A percentile compares a stretch with the other conserved stretches of the same genome.
Evolutionary conservation across 495 filamentous ascomycete genomes (phyloP).

Genomic region (Penicillium antarcticum): DNA sequence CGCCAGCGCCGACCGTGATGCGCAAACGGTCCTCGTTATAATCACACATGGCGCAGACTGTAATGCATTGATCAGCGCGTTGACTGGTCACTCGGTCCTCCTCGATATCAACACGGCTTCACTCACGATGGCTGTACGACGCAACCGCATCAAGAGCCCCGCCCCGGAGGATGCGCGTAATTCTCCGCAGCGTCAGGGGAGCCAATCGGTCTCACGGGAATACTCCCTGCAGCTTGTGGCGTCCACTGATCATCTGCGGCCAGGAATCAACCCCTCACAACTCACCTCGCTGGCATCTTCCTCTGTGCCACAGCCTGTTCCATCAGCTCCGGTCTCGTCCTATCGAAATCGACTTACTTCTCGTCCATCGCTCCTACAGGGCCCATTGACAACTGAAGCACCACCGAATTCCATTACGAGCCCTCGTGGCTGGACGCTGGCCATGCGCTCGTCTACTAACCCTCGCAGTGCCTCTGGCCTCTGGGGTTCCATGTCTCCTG

Average conservation of each 20-base stretch:
- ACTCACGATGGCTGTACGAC: slow-evolving; percentile 82
- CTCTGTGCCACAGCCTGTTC: slow-evolving; percentile 18
- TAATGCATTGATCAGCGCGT: slow-evolving; percentile 88
- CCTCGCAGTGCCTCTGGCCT: slow-evolving; percentile 28
- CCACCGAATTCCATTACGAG: slow-evolving; percentile 15
- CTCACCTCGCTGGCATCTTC: slow-evolving; percentile 29
- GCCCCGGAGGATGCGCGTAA: slow-evolving; percentile 20
- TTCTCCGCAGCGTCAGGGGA: slow-evolving; percentile 9
- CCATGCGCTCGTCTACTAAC: slow-evolving; percentile 18
- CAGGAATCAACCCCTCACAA: slow-evolving; percentile 38
- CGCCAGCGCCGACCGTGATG: slow-evolving; percentile 55
- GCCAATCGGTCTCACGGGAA: slow-evolving; percentile 46
- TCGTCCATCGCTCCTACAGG: slow-evolving; percentile 24
- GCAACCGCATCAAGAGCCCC: slow-evolving; percentile 37
- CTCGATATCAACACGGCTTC: slow-evolving; percentile 87
- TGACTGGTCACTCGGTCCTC: slow-evolving; percentile 84
- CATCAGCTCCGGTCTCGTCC: slow-evolving; percentile 20
- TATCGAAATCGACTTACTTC: slow-evolving; percentile 31
- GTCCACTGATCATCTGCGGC: slow-evolving; percentile 76
- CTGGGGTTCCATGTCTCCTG: slow-evolving; percentile 29
- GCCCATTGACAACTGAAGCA: slow-evolving; percentile 22
- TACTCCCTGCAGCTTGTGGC: slow-evolving; percentile 77
- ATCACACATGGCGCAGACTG: slow-evolving; percentile 98
- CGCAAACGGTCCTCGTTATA: slow-evolving; percentile 79
- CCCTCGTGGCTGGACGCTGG: slow-evolving; percentile 25